Percentiles rank a stretch among this genome's conserved stretches.
These are phyloP conservation scores for Trichoderma atroviride DNA, from an alignment of 2,329 filamentous ascomycete species.

Conservation along the genomic window DNA sequence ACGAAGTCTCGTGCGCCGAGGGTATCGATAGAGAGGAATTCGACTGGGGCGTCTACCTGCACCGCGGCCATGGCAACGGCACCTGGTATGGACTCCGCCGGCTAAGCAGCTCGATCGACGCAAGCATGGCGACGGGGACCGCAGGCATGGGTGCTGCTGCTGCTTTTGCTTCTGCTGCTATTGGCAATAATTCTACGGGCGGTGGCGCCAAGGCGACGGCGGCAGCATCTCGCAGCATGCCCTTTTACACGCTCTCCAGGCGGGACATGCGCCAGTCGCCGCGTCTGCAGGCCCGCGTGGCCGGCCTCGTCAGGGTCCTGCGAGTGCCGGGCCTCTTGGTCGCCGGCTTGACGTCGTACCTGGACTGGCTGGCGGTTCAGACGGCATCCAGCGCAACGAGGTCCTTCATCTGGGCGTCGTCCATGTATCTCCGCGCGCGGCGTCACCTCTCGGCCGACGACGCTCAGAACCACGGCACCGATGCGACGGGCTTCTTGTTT, in stretches of 20 bases:
- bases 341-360: slow-evolving; percentile 35
- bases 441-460: slow-evolving; percentile 29
- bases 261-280: slow-evolving; percentile 33
- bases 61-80: slow-evolving; percentile 34
- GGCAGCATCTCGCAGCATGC: slow-evolving; percentile 6
- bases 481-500: slow-evolving; percentile 30
- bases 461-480: background rate
- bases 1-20: slow-evolving; percentile 31
- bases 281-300: slow-evolving; percentile 35
- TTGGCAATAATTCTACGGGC: background rate
- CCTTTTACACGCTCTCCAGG: slow-evolving; percentile 31
- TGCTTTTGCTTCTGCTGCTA: background rate
- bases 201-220: background rate
- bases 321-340: slow-evolving; percentile 29
- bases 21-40: slow-evolving; percentile 37
- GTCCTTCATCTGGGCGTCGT: slow-evolving; percentile 38
- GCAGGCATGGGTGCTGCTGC: background rate
- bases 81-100: slow-evolving; percentile 35
- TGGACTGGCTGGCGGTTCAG: slow-evolving; percentile 39
- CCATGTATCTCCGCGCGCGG: slow-evolving; percentile 36
- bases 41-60: slow-evolving; percentile 43
- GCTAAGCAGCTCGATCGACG: slow-evolving; percentile 22
- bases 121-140: slow-evolving; percentile 24
- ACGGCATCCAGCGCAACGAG: slow-evolving; percentile 33
- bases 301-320: slow-evolving; percentile 39